Base-by-base conservation (phyloP, 2,329 filamentous ascomycete genomes). In the Colletotrichum siamense region DNA sequence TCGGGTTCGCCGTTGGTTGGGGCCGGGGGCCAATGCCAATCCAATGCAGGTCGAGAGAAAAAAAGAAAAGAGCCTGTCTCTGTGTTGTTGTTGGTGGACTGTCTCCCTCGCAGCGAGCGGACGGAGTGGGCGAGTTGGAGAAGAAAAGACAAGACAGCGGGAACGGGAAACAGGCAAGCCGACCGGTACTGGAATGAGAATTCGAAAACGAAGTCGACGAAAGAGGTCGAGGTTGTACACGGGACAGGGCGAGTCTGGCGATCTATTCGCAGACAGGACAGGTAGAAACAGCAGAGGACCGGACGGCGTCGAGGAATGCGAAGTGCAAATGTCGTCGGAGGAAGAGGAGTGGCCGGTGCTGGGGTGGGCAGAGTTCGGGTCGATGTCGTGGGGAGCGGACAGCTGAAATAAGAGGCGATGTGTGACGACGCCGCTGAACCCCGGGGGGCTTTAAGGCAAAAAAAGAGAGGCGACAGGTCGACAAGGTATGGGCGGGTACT, bases 381-480 rank as follows among this genome's bases (percentile, higher is more conserved):
- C 24, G 55, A 59, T 28, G 73, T 73, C 63, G 73, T 44, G 32
- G 69, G 57, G 61, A 73, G 70, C 49, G 32, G 63, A 69, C 74
- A 76, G 74, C 74, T 76, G 70, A 76, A 76, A 69, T 69, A 73
- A 76, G 74, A 76, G 74, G 74, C 74, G 34, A 76, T 57, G 70
- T 32, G 64, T 73, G 70, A 73, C 70, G 70, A 65, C 67, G 61
- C 18, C 36, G 63, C 36, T 73, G 70, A 69, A 64, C 70, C 61
- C 68, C 49, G 61, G 22, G 62, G 18, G 52, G 34, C 61, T 75
- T 75, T 30, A 66, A 57, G 70, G 70, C 49, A 39, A 71, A 70
- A 30, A 30, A 70, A 71, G 59, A 63, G 64, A 76, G 59, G 73
- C 69, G 69, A 72, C 69, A 64, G 66, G 30, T 32, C 55, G n/a